phyloP scores from a whole-genome alignment of 306 rosid species.

The Nissolia schottii region DNA sequence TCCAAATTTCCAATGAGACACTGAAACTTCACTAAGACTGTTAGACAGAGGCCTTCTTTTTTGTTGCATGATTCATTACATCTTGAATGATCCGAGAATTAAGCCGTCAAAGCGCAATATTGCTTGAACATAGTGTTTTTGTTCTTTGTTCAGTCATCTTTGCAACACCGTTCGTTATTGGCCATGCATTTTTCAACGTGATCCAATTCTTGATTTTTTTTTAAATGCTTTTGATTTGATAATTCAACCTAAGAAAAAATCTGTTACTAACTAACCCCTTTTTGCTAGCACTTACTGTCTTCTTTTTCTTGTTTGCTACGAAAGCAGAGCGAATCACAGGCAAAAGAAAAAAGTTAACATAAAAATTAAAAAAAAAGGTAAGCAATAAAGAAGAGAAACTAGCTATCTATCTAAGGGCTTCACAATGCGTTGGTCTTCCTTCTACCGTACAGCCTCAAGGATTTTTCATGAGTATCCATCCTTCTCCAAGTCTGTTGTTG shows the following conservation, averaged over 20 bases:
- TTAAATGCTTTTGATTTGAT: not conserved
- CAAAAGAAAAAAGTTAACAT: not conserved
- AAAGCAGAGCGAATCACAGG: not conserved
- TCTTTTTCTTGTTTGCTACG: not conserved
- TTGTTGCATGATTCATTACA: constrained; percentile 9
- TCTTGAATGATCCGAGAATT: constrained; percentile 14
- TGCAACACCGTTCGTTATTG: not conserved
- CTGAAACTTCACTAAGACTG: not conserved
- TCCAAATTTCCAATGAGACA: not conserved
- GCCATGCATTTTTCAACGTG: constrained; percentile 17
- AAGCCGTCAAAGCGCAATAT: constrained; percentile 2
- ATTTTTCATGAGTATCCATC: constrained; percentile 54
- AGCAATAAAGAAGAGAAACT: not conserved
- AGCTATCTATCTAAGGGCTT: not conserved
- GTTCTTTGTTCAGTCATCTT: not conserved
- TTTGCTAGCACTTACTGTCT: not conserved
- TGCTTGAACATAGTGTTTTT: not conserved
- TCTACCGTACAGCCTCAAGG: constrained; percentile 52
- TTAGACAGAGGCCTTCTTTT: not conserved
- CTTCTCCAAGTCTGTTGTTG: constrained; percentile 55
- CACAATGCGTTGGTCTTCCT: constrained; percentile 48
- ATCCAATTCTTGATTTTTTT: constrained; percentile 29
- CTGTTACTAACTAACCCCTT: constrained; percentile 4
- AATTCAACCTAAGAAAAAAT: constrained; percentile 6
- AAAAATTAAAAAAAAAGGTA: not conserved